A percentile compares a stretch with the other conserved stretches of the same genome.
phyloP scores from a whole-genome alignment of 352 stramenopile species.

The Globisporangium orthogonon region DNA sequence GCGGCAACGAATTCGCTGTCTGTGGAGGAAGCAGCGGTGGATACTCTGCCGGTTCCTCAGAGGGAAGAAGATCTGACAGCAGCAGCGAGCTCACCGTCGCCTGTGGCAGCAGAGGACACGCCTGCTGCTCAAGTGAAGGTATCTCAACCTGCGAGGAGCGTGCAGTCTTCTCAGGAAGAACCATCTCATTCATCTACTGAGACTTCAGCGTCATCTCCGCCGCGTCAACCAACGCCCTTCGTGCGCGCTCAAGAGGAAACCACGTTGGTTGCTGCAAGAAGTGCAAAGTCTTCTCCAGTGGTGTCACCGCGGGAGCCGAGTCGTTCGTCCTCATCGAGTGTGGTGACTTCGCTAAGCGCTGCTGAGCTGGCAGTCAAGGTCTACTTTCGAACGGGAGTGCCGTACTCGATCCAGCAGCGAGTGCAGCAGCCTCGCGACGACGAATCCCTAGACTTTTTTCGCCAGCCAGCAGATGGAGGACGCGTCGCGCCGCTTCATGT shows the following conservation, averaged over 20 bases:
- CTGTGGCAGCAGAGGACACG: background rate
- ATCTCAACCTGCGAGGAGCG: background rate
- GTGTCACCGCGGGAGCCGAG: background rate
- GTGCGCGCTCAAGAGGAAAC: background rate
- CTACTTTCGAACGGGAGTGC: slow-evolving; percentile 5
- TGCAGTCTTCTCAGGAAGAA: background rate
- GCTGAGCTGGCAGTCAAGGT: background rate
- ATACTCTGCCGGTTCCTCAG: background rate
- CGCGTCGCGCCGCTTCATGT: background rate
- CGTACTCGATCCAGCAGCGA: slow-evolving; percentile 10
- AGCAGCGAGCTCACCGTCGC: background rate
- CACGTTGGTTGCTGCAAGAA: background rate
- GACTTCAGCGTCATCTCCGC: background rate
- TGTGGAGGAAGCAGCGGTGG: background rate
- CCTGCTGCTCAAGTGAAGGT: background rate
- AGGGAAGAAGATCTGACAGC: background rate
- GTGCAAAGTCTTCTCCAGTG: background rate
- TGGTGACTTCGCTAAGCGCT: background rate
- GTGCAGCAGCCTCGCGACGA: background rate
- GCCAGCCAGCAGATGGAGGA: background rate
- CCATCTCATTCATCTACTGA: background rate
- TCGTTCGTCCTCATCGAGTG: background rate
- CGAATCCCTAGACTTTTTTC: background rate
- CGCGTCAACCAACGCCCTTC: background rate
- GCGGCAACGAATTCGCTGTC: background rate